Percentiles rank a stretch among this genome's conserved stretches.
Conservation (phyloP, 371 early-diverging fungal species). For the Parasitella parasitica region DNA sequence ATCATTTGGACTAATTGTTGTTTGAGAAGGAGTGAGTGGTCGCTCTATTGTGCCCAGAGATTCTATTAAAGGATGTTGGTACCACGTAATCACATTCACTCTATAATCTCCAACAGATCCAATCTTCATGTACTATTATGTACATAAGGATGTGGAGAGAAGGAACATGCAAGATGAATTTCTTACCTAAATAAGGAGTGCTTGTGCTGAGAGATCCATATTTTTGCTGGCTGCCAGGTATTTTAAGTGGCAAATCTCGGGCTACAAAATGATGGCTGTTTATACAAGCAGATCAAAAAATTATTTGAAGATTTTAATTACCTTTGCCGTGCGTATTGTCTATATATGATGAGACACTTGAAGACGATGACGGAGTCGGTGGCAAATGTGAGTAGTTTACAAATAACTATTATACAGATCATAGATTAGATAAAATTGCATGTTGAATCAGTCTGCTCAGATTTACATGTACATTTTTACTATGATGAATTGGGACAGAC, state of each 20-base stretch:
- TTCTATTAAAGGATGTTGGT: no score
- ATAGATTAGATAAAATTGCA: neutral
- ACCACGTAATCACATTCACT: neutral
- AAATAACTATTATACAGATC: neutral
- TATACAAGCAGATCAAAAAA: neutral
- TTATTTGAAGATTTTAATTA: neutral
- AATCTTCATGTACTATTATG: neutral
- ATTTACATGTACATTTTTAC: neutral
- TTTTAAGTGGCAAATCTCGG: slow-evolving; percentile 1
- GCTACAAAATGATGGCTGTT: neutral
- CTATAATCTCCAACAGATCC: neutral
- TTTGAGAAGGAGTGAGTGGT: slow-evolving; percentile 7
- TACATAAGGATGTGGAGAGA: neutral
- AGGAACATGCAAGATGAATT: neutral
- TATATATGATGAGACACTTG: neutral
- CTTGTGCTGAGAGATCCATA: slow-evolving; percentile 7
- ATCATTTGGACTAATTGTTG: slow-evolving; percentile 18
- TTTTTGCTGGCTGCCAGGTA: neutral
- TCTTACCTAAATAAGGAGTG: slow-evolving; percentile 7
- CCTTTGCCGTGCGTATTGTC: neutral
- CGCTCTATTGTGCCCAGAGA: neutral
- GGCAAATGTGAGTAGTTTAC: neutral
- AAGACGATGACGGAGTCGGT: neutral
- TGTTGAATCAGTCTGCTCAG: neutral
- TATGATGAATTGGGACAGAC: slow-evolving; percentile 1